Conservation (phyloP, 164 flowering plant genomes). For the Euptelea pleiosperma region DNA sequence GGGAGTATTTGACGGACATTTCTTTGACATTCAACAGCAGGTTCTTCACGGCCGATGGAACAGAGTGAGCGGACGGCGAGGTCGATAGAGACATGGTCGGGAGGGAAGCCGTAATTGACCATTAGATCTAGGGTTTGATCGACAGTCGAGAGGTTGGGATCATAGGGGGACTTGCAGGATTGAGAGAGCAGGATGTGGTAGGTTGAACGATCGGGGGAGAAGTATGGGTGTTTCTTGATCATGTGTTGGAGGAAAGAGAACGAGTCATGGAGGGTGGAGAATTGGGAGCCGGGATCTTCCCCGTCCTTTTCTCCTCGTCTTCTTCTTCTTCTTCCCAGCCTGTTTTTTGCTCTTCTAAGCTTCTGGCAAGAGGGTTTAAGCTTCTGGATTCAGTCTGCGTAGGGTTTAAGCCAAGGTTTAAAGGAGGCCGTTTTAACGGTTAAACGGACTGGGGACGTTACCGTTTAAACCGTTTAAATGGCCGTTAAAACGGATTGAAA, state of each 20-base stretch:
- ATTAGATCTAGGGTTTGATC: slow-evolving; percentile 49
- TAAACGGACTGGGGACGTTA: no score
- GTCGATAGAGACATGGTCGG: slow-evolving; percentile 58
- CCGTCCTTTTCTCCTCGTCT: no score
- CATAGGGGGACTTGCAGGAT: slow-evolving; percentile 31
- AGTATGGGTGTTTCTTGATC: slow-evolving; percentile 39
- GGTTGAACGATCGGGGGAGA: slow-evolving; percentile 64
- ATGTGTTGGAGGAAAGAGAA: slow-evolving; percentile 56
- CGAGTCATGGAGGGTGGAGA: slow-evolving; percentile 46
- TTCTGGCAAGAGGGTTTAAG: no score
- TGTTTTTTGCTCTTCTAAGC: no score
- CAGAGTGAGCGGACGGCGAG: slow-evolving; percentile 70
- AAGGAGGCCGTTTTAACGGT: no score
- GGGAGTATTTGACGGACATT: slow-evolving; percentile 36
- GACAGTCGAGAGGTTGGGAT: slow-evolving; percentile 29
- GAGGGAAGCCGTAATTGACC: slow-evolving; percentile 53
- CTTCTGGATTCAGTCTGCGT: no score
- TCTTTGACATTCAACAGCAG: slow-evolving; percentile 58
- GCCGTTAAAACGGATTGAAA: no score
- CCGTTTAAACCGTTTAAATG: no score
- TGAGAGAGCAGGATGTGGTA: slow-evolving; percentile 57
- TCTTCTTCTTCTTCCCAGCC: no score
- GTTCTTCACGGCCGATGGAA: slow-evolving; percentile 36
- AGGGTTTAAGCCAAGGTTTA: no score
- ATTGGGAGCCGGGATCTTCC: no score